These are phyloP conservation scores for Prunus salicina DNA, from an alignment of 306 rosid genomes.

Conservation along the genomic window DNA sequence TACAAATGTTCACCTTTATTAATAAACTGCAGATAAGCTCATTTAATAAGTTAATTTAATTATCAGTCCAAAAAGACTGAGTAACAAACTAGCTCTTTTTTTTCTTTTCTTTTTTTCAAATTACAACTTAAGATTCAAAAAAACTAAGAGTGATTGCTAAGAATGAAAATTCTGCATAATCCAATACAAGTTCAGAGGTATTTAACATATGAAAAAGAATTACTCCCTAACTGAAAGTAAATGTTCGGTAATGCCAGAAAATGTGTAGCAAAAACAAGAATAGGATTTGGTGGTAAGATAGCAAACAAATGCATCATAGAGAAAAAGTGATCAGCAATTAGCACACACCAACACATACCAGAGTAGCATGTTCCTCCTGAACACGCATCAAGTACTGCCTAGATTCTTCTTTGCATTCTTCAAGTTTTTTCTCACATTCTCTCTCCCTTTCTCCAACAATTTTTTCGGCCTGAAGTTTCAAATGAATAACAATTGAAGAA, in stretches of 20 bases:
- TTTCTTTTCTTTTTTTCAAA: not conserved
- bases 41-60: not conserved
- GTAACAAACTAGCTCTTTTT: not conserved
- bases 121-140: not conserved
- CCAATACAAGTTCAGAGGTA: not conserved
- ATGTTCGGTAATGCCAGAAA: not conserved
- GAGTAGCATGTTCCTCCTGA: constrained; percentile 65
- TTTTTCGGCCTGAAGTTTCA: constrained; percentile 59
- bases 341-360: constrained; percentile 46
- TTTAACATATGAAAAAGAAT: not conserved
- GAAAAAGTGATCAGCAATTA: constrained; percentile 12
- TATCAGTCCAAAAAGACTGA: not conserved
- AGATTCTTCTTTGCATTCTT: constrained; percentile 71
- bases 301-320: not conserved
- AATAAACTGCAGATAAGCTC: not conserved
- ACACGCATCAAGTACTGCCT: constrained; percentile 49
- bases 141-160: not conserved
- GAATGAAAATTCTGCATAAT: not conserved
- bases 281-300: not conserved
- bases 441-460: constrained; percentile 57
- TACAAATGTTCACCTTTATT: not conserved
- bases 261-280: constrained; percentile 1
- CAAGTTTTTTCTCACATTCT: constrained; percentile 52
- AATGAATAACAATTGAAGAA: constrained; percentile 34
- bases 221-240: not conserved